Evolutionary conservation across 23 red algal genomes (phyloP), one percentile per base, ranked within the genome.

Genomic region (Chondrus crispus): DNA sequence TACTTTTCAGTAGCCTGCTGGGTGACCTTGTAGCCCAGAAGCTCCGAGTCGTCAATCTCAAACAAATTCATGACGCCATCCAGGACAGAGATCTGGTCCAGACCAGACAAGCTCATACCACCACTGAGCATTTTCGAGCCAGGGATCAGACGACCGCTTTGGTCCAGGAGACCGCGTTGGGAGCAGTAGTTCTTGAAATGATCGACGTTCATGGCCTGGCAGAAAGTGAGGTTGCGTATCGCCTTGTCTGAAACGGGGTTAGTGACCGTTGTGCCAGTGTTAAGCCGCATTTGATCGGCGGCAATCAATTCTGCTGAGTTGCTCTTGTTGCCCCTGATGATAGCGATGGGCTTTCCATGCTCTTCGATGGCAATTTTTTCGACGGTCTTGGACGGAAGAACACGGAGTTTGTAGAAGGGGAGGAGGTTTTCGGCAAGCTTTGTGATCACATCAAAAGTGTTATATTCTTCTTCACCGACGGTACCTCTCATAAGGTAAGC

Each of bases 11-110:
- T 89, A 5, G 85, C 85, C 35, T 76, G 41, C 40, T 89, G 68
- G 9, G 38, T 62, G 24, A 89, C 85, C 33, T 50, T 46, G 54
- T 78, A 89, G 14, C 85, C 85, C 4, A 89, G 85, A 11, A 46
- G 4, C 40, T 33, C 38, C 20, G 9, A 33, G 3, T 40, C 7
- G 50, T 89, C 85, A 44, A 40, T 69, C 68, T 89, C 85, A 62
- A 89, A 89, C 12, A 89, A 28, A 10, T 76, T 55, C 85, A 89
- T 89, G n/a, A 89, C 68, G 46, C 36, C 20, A 55, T 51, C 66
- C 68, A 89, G 26, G 19, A 55, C 68, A 19, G 66, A 39, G 26
- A 89, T 60, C 43, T 89, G 63, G 30, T 89, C 85, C 19, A 89
- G 53, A 37, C 68, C 85, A 5, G 85, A 89, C 8, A 89, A 69